These are phyloP conservation scores for Plasmodium vivax DNA, from an alignment of 169 alveolate genomes.

Conservation along the genomic window DNA sequence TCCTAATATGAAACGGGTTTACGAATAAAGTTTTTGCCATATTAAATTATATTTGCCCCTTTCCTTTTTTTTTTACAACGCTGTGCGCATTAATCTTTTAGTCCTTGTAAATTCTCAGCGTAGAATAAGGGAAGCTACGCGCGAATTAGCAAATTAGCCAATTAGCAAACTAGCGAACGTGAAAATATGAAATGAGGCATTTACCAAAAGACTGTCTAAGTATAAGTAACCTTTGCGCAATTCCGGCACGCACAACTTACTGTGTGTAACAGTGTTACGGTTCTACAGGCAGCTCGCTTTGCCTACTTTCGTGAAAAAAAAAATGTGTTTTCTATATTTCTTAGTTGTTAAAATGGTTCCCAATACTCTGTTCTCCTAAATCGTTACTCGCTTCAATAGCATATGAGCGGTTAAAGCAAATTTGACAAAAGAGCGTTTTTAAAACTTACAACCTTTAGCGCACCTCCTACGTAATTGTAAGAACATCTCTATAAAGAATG, in stretches of 20 bases:
- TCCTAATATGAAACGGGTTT: too few species aligned
- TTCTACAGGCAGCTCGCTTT: not conserved
- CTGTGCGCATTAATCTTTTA: not conserved
- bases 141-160: too few species aligned
- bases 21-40: too few species aligned
- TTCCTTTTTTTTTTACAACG: not conserved
- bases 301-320: not conserved
- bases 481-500: not conserved
- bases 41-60: too few species aligned
- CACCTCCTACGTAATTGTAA: not conserved
- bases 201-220: not conserved
- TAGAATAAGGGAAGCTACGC: not conserved
- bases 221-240: not conserved
- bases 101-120: not conserved
- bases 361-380: not conserved
- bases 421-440: not conserved
- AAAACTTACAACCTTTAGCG: not conserved
- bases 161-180: not conserved
- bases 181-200: not conserved
- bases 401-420: not conserved
- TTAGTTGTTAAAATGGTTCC: not conserved
- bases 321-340: not conserved
- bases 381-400: not conserved
- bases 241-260: not conserved
- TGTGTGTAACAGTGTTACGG: not conserved